Evolutionary conservation across 1,139 yeast species (phyloP).

Genomic region (Zygoascus sp.): DNA sequence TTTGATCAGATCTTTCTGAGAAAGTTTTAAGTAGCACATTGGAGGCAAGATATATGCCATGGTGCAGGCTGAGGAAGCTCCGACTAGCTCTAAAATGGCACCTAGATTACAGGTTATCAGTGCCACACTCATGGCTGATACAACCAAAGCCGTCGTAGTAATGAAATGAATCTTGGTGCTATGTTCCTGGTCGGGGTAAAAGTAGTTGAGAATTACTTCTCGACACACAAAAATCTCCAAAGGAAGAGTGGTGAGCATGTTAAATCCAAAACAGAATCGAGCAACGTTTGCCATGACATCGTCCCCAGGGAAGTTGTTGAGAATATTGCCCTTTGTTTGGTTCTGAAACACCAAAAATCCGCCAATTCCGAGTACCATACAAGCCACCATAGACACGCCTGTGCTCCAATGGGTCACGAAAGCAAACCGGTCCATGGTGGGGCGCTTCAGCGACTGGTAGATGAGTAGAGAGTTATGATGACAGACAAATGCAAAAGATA

Average conservation of each 20-base stretch:
- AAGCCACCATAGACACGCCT: slow-evolving; percentile 71
- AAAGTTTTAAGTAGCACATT: slow-evolving; percentile 65
- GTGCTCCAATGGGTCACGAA: slow-evolving; percentile 81
- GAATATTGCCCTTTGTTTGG: slow-evolving; percentile 76
- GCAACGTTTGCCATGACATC: slow-evolving; percentile 75
- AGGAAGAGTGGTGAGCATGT: slow-evolving; percentile 92
- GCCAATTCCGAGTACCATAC: slow-evolving; percentile 72
- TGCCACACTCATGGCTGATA: slow-evolving; percentile 70
- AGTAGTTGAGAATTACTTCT: slow-evolving; percentile 70
- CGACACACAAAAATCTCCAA: slow-evolving; percentile 85
- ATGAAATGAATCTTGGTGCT: slow-evolving; percentile 44
- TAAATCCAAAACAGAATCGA: slow-evolving; percentile 84
- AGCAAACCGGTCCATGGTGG: slow-evolving; percentile 70
- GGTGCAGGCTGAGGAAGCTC: slow-evolving; percentile 87
- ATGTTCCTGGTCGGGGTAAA: slow-evolving; percentile 35
- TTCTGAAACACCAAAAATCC: slow-evolving; percentile 76
- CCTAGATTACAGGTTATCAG: slow-evolving; percentile 84
- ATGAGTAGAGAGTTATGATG: slow-evolving; percentile 91
- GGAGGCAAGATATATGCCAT: slow-evolving; percentile 95
- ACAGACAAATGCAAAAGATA: slow-evolving; percentile 90
- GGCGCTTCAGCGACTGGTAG: slow-evolving; percentile 72
- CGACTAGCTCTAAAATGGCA: slow-evolving; percentile 80
- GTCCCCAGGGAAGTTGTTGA: slow-evolving; percentile 76
- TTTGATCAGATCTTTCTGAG: slow-evolving; percentile 46
- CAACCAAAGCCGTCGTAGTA: slow-evolving; percentile 64